Evolutionary conservation across 805 yeast genomes (phyloP).

Genomic region (Yamadazyma nakazawae): DNA sequence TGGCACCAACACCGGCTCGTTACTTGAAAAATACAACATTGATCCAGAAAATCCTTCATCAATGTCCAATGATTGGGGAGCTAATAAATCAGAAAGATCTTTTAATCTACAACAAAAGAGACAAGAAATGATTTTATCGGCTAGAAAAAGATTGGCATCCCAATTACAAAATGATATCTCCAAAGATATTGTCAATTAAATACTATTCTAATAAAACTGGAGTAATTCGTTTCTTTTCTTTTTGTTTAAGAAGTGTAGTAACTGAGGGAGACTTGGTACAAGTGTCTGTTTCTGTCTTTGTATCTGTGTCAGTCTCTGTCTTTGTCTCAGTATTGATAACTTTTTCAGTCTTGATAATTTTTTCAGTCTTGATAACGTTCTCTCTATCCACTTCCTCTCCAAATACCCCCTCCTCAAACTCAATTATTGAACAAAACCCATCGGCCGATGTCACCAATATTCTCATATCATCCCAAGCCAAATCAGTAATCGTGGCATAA

Average conservation of each 20-base stretch:
- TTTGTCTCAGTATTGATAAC: neutral
- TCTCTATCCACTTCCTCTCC: conserved; percentile 41
- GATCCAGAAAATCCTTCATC: conserved; percentile 19
- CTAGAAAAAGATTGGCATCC: conserved; percentile 46
- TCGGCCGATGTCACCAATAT: conserved; percentile 82
- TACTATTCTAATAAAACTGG: conserved; percentile 14
- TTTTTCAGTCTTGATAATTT: neutral
- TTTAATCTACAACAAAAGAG: conserved; percentile 26
- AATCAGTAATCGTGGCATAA: conserved; percentile 83
- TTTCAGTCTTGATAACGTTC: neutral
- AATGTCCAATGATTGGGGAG: conserved; percentile 21
- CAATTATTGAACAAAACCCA: conserved; percentile 79
- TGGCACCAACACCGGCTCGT: neutral
- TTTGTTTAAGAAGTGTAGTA: conserved; percentile 8
- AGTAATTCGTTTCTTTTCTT: conserved; percentile 19
- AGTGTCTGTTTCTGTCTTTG: neutral
- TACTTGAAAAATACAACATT: conserved; percentile 42
- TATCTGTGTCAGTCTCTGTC: neutral
- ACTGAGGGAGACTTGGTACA: neutral
- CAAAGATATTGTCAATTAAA: neutral
- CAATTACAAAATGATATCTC: conserved; percentile 28
- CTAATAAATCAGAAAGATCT: conserved; percentile 19
- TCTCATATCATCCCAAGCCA: conserved; percentile 81
- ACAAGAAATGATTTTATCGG: conserved; percentile 41
- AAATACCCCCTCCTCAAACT: conserved; percentile 50